Evolutionary conservation across 2,329 filamentous ascomycete genomes (phyloP), one percentile per base, ranked within the genome.

Genomic region (Ascochyta lentis): DNA sequence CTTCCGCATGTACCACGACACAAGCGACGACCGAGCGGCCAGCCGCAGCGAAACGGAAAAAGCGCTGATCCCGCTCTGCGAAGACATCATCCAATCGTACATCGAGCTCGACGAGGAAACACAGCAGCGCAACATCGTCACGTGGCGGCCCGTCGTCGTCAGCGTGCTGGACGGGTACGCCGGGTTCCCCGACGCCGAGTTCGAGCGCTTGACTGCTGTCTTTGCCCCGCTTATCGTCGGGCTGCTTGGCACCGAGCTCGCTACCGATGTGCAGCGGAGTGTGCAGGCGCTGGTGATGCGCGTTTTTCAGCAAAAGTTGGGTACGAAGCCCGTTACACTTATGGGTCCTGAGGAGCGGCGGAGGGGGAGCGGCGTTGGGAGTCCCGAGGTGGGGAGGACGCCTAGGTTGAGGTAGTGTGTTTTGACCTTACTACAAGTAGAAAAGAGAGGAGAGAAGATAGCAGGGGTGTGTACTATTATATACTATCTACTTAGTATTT

Each of bases 1-100:
- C 26, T 92, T 99, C 78, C 85, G 95, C 45, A 99, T 99, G 95
- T 99, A 96, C 77, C 90, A 91, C 43, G 95, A 99, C 70, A 89
- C 90, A 58, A 86, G 89, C 34, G 88, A 90, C 7, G 93, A 97
- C 76, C 86, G 95, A 47, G 87, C 89, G 54, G 88, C 89, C 57
- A 92, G 86, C 66, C 86, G 93, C 38, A 82, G 84, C 2, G 91
- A 96, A 63, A 96, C 96, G 0, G 95, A 99, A 78, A 88, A 88
- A 37, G 96, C 95, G 1, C 83, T 99, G 24, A 91, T 99, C 24
- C 96, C 96, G 54, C 84, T 99, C 4, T 99, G 95, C 79, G 91
- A 90, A 69, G 95, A 99, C 75, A 96, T 99, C 60, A 89, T 99
- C 58, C 85, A 86, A 34, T 89, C 89, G 13, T 99, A 96, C 75